These are phyloP conservation scores for Epichloe glyceriae DNA, from an alignment of 2,329 filamentous ascomycete species.

Conservation along the genomic window DNA sequence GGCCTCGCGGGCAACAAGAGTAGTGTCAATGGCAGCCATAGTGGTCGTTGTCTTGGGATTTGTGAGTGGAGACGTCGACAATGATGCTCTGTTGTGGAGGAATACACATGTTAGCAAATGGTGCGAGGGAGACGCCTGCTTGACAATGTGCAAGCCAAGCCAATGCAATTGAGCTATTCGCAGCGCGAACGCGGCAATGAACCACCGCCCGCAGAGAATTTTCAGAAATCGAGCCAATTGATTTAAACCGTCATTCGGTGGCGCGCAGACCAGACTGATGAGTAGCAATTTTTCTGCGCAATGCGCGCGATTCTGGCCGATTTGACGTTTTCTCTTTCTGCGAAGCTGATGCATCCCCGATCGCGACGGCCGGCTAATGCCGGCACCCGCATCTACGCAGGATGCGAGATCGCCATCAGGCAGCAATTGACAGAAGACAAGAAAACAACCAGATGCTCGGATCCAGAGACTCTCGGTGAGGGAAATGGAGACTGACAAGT, in stretches of 20 bases:
- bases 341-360: background rate
- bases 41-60: slow-evolving; percentile 10
- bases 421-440: background rate
- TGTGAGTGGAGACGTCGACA: background rate
- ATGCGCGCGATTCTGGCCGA: background rate
- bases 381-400: background rate
- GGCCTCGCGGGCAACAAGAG: slow-evolving; percentile 22
- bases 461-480: background rate
- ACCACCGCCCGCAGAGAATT: background rate
- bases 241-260: background rate
- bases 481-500: background rate
- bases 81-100: background rate
- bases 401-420: background rate
- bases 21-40: slow-evolving; percentile 29
- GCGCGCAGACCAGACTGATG: background rate
- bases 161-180: background rate
- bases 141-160: background rate
- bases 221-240: background rate
- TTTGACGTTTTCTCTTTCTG: background rate
- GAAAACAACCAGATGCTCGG: background rate
- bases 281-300: background rate
- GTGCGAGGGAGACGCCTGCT: background rate
- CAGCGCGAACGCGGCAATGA: background rate
- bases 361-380: background rate
- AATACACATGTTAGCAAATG: background rate